A percentile compares a stretch with the other conserved stretches of the same genome.
These are phyloP conservation scores for Backusella psychrophila DNA, from an alignment of 192 early-diverging fungal species.

Conservation along the genomic window DNA sequence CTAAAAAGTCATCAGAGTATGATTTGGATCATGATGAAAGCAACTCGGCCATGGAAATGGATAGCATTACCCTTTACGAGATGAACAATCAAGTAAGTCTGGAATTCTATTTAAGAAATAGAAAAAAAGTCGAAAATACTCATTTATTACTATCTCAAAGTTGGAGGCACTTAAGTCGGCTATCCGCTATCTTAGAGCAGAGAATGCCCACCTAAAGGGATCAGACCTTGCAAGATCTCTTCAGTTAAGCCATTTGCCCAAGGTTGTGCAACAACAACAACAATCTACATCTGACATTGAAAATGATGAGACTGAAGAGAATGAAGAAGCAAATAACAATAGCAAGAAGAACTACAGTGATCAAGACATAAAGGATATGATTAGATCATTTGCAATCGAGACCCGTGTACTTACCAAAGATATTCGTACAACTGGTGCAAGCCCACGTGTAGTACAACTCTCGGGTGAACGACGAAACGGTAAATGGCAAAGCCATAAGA, in stretches of 20 bases:
- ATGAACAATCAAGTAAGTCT: constrained; percentile 13
- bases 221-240: constrained; percentile 44
- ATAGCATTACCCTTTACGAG: background rate
- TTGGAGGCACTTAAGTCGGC: constrained; percentile 72
- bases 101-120: background rate
- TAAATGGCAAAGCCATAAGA: constrained; percentile 47
- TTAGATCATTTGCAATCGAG: constrained; percentile 47
- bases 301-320: background rate
- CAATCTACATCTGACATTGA: background rate
- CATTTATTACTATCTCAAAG: constrained; percentile 24
- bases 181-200: constrained; percentile 70
- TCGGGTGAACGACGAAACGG: constrained; percentile 20
- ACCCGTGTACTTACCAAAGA: constrained; percentile 47
- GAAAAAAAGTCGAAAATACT: background rate
- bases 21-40: background rate
- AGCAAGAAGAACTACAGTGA: background rate
- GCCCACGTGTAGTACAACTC: constrained; percentile 48
- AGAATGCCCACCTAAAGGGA: constrained; percentile 79
- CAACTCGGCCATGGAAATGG: background rate
- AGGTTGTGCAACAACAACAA: background rate
- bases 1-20: constrained; percentile 15
- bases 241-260: constrained; percentile 20
- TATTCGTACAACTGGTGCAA: constrained; percentile 41
- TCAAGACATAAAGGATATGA: background rate
- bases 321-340: background rate